Conservation (phyloP, 1,284 basidiomycete genomes). For the Fomitopsis schrenkii region DNA sequence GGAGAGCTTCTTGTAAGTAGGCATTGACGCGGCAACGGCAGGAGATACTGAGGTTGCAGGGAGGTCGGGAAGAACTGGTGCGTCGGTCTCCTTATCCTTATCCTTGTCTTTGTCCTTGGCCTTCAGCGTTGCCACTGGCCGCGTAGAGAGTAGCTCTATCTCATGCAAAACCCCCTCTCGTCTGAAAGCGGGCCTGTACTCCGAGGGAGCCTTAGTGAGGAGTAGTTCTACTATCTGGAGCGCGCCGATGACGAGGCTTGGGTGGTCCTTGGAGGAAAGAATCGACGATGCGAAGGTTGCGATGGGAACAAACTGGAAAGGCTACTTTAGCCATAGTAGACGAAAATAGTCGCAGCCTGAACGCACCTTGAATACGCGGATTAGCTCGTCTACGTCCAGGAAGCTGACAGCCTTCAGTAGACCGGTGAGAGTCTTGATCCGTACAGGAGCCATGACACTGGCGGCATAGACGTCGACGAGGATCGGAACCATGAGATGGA, state of each 20-base stretch:
- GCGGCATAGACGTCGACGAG: slow-evolving; percentile 95
- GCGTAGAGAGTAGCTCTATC: slow-evolving; percentile 70
- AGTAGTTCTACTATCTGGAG: slow-evolving; percentile 90
- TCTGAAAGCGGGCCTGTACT: slow-evolving; percentile 85
- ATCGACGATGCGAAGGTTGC: slow-evolving; percentile 92
- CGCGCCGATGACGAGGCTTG: slow-evolving; percentile 79
- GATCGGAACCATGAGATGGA: slow-evolving; percentile 85
- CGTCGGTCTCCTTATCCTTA: slow-evolving; percentile 30
- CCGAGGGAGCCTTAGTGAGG: slow-evolving; percentile 72
- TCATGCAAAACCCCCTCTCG: slow-evolving; percentile 95
- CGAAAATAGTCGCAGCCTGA: slow-evolving; percentile 4
- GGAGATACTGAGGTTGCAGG: slow-evolving; percentile 29
- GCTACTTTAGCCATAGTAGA: slow-evolving; percentile 5
- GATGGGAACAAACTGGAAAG: slow-evolving; percentile 77
- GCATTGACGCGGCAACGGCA: slow-evolving; percentile 41
- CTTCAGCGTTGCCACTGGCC: slow-evolving; percentile 53
- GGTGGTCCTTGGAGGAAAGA: slow-evolving; percentile 86
- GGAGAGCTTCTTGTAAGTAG: slow-evolving; percentile 63
- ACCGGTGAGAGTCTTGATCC: slow-evolving; percentile 84
- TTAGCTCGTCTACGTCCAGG: slow-evolving; percentile 74
- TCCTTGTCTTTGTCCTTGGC: slow-evolving; percentile 41
- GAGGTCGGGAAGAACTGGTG: slow-evolving; percentile 32
- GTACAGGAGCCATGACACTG: slow-evolving; percentile 81
- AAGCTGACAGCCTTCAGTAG: slow-evolving; percentile 89
- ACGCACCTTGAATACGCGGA: slow-evolving; percentile 68